Conservation (phyloP, 768 basidiomycete species). For the Leccinellum rugosiceps region DNA sequence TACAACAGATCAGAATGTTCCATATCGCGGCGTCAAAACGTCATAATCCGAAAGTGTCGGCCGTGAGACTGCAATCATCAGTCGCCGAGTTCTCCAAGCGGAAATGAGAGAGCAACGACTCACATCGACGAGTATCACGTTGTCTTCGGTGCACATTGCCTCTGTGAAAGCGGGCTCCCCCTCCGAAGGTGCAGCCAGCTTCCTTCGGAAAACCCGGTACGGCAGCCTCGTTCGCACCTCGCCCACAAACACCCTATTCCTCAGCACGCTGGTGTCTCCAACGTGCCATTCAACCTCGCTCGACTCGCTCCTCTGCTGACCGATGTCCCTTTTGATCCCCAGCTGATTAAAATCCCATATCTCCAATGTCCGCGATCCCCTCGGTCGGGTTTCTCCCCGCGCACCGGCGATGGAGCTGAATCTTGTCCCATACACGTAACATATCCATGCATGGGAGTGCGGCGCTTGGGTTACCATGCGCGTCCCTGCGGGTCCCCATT, state of each 20-base stretch:
- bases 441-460: constrained; percentile 50
- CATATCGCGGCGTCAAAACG: constrained; percentile 19
- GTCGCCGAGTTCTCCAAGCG: neutral
- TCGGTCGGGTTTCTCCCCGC: constrained; percentile 8
- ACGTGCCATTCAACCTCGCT: constrained; percentile 22
- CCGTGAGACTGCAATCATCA: constrained; percentile 9
- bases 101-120: constrained; percentile 4
- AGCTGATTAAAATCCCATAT: constrained; percentile 54
- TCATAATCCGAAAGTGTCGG: constrained; percentile 29
- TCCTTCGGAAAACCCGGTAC: constrained; percentile 37
- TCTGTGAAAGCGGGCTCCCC: constrained; percentile 17
- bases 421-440: constrained; percentile 51
- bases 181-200: constrained; percentile 11
- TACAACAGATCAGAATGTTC: neutral
- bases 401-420: constrained; percentile 33
- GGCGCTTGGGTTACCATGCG: constrained; percentile 39
- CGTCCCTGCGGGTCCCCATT: constrained; percentile 50
- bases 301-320: constrained; percentile 1
- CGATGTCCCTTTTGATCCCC: constrained; percentile 31
- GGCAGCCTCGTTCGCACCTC: constrained; percentile 46
- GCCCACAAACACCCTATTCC: constrained; percentile 37
- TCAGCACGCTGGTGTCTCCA: constrained; percentile 25
- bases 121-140: constrained; percentile 50
- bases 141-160: constrained; percentile 58
- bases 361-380: constrained; percentile 27